Evolutionary conservation across 768 basidiomycete species (phyloP).

Genomic region (Lactarius indigo): DNA sequence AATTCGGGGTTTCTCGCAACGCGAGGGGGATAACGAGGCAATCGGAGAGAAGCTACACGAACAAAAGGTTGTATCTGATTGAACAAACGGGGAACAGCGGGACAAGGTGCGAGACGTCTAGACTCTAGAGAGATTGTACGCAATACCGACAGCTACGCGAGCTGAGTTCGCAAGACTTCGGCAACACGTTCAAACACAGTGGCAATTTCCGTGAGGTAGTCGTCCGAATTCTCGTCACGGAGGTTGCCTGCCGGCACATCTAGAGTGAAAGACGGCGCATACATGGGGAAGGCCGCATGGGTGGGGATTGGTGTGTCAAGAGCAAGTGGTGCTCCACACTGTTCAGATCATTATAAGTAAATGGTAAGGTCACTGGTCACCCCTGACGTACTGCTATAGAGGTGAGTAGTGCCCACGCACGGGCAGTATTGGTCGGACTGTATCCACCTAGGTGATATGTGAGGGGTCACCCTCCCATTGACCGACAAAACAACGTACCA

Average conservation of each 20-base stretch:
- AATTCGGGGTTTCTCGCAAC: not conserved
- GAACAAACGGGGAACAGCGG: not conserved
- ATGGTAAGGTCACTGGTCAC: not conserved
- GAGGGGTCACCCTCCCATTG: not conserved
- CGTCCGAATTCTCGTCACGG: slow-evolving; percentile 66
- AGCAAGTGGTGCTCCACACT: slow-evolving; percentile 55
- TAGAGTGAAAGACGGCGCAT: slow-evolving; percentile 77
- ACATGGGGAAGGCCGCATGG: slow-evolving; percentile 65
- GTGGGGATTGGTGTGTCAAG: slow-evolving; percentile 71
- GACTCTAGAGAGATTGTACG: not conserved
- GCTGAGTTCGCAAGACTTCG: slow-evolving; percentile 18
- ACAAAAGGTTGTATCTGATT: not conserved
- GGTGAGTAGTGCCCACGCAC: slow-evolving; percentile 84
- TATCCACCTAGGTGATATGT: slow-evolving; percentile 64
- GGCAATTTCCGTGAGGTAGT: slow-evolving; percentile 49
- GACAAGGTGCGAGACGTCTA: not conserved
- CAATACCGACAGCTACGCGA: not conserved
- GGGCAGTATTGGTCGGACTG: slow-evolving; percentile 74
- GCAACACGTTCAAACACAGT: slow-evolving; percentile 25
- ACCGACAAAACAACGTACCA: slow-evolving; percentile 41
- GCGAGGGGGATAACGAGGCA: not conserved
- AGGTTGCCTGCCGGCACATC: slow-evolving; percentile 72
- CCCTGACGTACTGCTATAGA: slow-evolving; percentile 59
- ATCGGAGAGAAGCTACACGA: not conserved
- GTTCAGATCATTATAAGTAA: slow-evolving; percentile 3